Percentiles rank a stretch among this genome's conserved stretches.
These are phyloP conservation scores for Colletotrichum caudatum DNA, from an alignment of 2,329 filamentous ascomycete species.

Conservation along the genomic window DNA sequence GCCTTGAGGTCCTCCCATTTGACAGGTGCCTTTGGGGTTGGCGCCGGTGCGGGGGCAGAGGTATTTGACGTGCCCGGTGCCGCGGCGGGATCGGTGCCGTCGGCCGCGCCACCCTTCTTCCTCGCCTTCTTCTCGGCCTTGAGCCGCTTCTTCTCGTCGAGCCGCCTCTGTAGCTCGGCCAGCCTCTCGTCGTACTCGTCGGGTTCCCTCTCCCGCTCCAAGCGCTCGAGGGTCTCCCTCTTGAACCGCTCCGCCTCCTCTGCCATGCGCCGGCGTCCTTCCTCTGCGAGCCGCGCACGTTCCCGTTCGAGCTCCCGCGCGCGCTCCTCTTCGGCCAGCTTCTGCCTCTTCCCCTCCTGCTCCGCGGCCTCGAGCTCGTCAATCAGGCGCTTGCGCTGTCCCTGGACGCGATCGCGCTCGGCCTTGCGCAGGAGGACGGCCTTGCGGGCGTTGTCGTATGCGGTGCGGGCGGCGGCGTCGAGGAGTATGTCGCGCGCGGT, in stretches of 20 bases:
- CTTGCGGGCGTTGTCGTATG: slow-evolving; percentile 82
- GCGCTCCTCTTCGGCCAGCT: slow-evolving; percentile 59
- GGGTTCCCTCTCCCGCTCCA: slow-evolving; percentile 50
- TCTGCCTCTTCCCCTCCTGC: slow-evolving; percentile 70
- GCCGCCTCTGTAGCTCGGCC: slow-evolving; percentile 41
- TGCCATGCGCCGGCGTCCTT: slow-evolving; percentile 50
- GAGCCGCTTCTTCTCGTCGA: slow-evolving; percentile 54
- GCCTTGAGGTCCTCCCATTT: slow-evolving; percentile 43
- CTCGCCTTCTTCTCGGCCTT: slow-evolving; percentile 53
- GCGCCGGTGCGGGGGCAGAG: neutral
- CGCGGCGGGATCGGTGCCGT: neutral
- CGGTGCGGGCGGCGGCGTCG: slow-evolving; percentile 75
- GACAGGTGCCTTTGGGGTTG: slow-evolving; percentile 23
- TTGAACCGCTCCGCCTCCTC: slow-evolving; percentile 56
- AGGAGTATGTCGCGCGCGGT: slow-evolving; percentile 88
- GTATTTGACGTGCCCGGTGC: neutral
- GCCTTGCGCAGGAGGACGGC: slow-evolving; percentile 77
- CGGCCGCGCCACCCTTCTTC: slow-evolving; percentile 43
- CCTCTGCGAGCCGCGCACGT: slow-evolving; percentile 52
- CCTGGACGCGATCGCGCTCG: slow-evolving; percentile 80
- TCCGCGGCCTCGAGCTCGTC: slow-evolving; percentile 89
- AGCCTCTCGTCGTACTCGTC: slow-evolving; percentile 46
- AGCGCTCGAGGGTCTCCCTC: slow-evolving; percentile 50
- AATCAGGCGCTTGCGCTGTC: slow-evolving; percentile 79
- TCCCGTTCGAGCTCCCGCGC: slow-evolving; percentile 54